phyloP scores from a whole-genome alignment of 164 flowering plant species.

The Berberis vulgaris region DNA sequence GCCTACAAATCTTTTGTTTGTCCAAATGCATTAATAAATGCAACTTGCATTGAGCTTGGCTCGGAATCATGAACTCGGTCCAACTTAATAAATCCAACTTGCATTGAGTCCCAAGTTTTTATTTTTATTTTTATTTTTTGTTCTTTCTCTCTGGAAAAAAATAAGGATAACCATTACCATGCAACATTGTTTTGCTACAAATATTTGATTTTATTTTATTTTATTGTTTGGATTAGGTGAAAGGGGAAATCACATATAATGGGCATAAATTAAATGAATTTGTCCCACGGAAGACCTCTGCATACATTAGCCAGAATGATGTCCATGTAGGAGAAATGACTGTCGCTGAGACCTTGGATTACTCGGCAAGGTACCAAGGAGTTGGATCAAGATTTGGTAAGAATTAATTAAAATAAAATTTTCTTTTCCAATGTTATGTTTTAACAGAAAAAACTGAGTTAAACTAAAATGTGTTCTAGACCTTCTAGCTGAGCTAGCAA shows the following conservation, averaged over 20 bases:
- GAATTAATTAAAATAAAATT: too few species aligned
- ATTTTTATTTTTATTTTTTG: neutral
- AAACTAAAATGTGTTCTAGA: constrained; percentile 27
- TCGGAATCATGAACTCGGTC: too few species aligned
- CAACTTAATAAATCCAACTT: too few species aligned
- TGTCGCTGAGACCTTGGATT: constrained; percentile 91
- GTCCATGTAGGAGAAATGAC: constrained; percentile 91
- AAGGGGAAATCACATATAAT: constrained; percentile 73
- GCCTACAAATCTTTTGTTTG: too few species aligned
- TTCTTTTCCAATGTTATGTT: neutral
- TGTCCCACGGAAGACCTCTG: constrained; percentile 80
- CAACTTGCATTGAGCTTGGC: too few species aligned
- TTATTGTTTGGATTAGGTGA: constrained; percentile 28
- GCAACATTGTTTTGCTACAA: neutral
- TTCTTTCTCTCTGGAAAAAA: neutral
- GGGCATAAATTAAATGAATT: constrained; percentile 71
- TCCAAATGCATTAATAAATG: too few species aligned
- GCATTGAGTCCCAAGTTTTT: too few species aligned
- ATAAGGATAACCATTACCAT: neutral
- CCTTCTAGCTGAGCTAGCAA: constrained; percentile 69
- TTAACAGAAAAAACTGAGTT: neutral
- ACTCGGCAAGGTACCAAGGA: constrained; percentile 94
- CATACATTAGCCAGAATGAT: constrained; percentile 93
- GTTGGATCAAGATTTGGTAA: constrained; percentile 88
- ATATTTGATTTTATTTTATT: neutral